Conservation (phyloP, 257 asterid species). For the Forsythia suspensa region DNA sequence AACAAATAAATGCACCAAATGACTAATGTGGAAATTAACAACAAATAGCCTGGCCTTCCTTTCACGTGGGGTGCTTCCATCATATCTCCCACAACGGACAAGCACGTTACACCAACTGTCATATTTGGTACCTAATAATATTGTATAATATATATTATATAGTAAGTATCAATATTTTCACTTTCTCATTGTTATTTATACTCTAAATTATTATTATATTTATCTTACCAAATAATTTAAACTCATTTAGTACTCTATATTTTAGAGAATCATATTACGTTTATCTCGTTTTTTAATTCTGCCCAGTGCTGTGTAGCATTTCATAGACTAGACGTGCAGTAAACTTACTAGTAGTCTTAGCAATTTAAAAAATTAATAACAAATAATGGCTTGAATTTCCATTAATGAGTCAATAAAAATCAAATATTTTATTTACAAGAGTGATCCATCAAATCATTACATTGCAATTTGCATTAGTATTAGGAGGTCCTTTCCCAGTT, state of each 20-base stretch:
- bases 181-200: too few species aligned
- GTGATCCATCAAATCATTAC: constrained; percentile 2
- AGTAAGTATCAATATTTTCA: background rate
- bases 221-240: too few species aligned
- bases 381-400: background rate
- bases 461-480: background rate
- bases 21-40: background rate
- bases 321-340: too few species aligned
- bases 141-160: too few species aligned
- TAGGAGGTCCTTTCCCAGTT: background rate
- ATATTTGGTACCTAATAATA: background rate
- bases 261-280: too few species aligned
- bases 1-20: background rate
- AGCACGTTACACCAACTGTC: constrained; percentile 35
- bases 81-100: constrained; percentile 40
- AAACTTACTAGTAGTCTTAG: too few species aligned
- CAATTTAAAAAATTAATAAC: too few species aligned
- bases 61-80: constrained; percentile 37
- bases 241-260: too few species aligned
- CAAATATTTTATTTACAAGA: constrained; percentile 21
- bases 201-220: too few species aligned
- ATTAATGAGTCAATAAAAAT: constrained; percentile 9
- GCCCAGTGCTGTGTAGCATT: background rate
- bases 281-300: too few species aligned
- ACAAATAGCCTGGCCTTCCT: background rate